Percentiles rank a stretch among this genome's conserved stretches.
Conservation (phyloP, 768 basidiomycete genomes). For the Crassisporium funariophilum region DNA sequence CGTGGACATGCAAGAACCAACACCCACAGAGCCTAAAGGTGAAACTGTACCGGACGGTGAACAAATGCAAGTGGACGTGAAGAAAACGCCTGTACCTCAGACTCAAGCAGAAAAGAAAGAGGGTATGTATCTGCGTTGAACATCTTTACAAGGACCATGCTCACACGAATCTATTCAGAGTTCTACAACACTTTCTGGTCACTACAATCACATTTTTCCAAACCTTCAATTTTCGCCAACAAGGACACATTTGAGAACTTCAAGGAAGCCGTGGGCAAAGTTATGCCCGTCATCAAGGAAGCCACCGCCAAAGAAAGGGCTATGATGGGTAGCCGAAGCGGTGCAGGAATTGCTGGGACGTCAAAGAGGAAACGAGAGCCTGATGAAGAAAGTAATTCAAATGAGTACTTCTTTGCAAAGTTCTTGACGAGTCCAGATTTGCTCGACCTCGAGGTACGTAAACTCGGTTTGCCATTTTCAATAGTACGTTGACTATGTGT, state of each 20-base stretch:
- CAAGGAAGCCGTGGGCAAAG: conserved; percentile 67
- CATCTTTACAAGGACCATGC: not conserved
- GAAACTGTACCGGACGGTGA: conserved; percentile 38
- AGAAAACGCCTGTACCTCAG: conserved; percentile 31
- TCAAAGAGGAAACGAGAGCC: conserved; percentile 71
- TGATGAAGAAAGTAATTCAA: conserved; percentile 55
- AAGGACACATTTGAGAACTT: conserved; percentile 63
- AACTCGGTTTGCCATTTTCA: conserved; percentile 2
- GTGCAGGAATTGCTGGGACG: conserved; percentile 41
- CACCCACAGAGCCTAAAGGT: conserved; percentile 20
- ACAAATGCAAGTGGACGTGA: conserved; percentile 64
- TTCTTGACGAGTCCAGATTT: conserved; percentile 88
- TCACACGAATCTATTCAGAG: conserved; percentile 39
- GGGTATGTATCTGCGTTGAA: conserved; percentile 36
- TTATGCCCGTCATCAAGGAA: conserved; percentile 79
- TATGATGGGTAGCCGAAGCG: conserved; percentile 73
- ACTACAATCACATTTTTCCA: conserved; percentile 81
- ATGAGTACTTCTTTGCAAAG: conserved; percentile 92
- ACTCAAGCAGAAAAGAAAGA: conserved; percentile 55
- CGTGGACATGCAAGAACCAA: conserved; percentile 31
- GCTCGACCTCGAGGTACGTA: conserved; percentile 79
- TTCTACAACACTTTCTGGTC: conserved; percentile 93
- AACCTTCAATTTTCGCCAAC: conserved; percentile 68
- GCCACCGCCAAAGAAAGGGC: conserved; percentile 87
- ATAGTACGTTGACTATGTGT: conserved; percentile 9